phyloP scores from a whole-genome alignment of 2,329 filamentous ascomycete genomes.

The Aspergillus sp. region DNA sequence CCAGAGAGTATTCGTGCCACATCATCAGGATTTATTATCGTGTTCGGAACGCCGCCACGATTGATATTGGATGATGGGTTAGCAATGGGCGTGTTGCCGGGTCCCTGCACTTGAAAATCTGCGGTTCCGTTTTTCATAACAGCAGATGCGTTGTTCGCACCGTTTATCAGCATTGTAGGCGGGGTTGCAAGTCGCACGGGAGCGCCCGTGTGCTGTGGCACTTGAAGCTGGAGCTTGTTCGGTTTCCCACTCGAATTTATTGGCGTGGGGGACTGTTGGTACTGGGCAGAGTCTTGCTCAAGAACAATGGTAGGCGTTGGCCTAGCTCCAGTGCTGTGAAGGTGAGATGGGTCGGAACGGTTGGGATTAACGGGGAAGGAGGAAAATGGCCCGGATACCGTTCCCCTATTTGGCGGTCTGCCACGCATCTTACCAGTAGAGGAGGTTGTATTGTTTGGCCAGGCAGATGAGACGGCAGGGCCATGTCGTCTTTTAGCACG shows the following conservation, averaged over 20 bases:
- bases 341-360: conserved; percentile 47
- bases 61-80: conserved; percentile 8
- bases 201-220: conserved; percentile 40
- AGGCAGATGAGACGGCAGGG: conserved; percentile 86
- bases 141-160: conserved; percentile 26
- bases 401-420: conserved; percentile 72
- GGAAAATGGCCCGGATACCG: conserved; percentile 64
- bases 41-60: conserved; percentile 10
- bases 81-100: conserved; percentile 2
- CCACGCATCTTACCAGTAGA: conserved; percentile 72
- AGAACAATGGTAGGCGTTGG: conserved; percentile 45
- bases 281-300: conserved; percentile 36
- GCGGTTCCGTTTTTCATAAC: conserved; percentile 19
- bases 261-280: conserved; percentile 29
- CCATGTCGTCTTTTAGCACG: conserved; percentile 64
- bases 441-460: conserved; percentile 67
- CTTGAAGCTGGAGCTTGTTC: conserved; percentile 44
- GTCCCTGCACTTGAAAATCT: conserved; percentile 2
- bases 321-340: conserved; percentile 39
- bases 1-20: conserved; percentile 31
- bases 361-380: conserved; percentile 66
- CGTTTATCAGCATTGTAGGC: conserved; percentile 41
- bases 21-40: conserved; percentile 28
- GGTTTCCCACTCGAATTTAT: conserved; percentile 27
- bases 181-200: conserved; percentile 46